Percentiles rank a stretch among this genome's conserved stretches.
Conservation (phyloP, 768 basidiomycete genomes). For the Serpula lacrymans region DNA sequence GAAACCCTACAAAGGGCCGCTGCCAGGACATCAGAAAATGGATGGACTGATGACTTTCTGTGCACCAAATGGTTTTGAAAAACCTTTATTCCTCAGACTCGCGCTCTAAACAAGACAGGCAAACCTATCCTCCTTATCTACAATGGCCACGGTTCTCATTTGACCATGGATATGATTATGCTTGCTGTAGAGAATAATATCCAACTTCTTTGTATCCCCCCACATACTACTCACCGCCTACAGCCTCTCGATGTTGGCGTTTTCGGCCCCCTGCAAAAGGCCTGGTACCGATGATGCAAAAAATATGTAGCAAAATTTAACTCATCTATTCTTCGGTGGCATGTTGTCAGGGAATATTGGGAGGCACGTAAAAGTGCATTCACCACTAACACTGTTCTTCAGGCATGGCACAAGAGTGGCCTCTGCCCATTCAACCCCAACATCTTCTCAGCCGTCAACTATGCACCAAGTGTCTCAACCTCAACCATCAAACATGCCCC, state of each 20-base stretch:
- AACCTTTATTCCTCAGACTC: constrained; percentile 36
- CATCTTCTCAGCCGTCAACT: constrained; percentile 21
- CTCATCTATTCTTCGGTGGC: too few species aligned
- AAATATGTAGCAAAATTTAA: too few species aligned
- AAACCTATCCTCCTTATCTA: constrained; percentile 37
- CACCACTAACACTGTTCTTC: constrained; percentile 11
- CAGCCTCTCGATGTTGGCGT: constrained; percentile 42
- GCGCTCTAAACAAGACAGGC: constrained; percentile 16
- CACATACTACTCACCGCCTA: constrained; percentile 39
- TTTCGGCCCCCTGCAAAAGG: constrained; percentile 29
- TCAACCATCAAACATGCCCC: too few species aligned
- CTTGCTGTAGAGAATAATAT: constrained; percentile 28
- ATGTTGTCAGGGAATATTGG: constrained; percentile 29
- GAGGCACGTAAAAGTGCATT: constrained; percentile 12
- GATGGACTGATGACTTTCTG: constrained; percentile 39
- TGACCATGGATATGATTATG: constrained; percentile 17
- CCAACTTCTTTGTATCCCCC: constrained; percentile 32
- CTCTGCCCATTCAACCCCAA: constrained; percentile 23
- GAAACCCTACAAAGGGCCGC: too few species aligned
- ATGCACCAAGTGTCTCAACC: too few species aligned
- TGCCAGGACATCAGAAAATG: constrained; percentile 35
- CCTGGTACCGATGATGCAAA: too few species aligned
- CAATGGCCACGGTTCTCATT: constrained; percentile 46
- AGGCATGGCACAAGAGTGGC: constrained; percentile 22
- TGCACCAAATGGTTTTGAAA: constrained; percentile 36